Evolutionary conservation across 2,329 filamentous ascomycete species (phyloP), one percentile per base, ranked within the genome.

Genomic region (Fusarium mexicanum): DNA sequence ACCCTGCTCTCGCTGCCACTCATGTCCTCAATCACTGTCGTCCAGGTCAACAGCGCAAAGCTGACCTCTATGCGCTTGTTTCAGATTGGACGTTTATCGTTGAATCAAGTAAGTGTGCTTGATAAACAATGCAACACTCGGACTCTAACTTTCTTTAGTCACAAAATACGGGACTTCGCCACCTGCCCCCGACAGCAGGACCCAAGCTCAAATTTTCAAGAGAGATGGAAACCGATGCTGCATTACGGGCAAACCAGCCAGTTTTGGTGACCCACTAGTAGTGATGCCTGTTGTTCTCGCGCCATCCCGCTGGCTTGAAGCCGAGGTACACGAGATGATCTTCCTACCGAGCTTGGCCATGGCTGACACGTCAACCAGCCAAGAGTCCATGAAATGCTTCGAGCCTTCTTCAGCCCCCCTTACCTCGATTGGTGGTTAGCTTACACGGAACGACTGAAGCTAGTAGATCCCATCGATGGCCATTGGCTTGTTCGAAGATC

Each of bases 31-130:
- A 1, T 0, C 2, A 22, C 7, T 38, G 33, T 5, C 14, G 0
- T 22, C 17, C 3, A 0, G 13, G n/a, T 5, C n/a, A 37, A 24
- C 2, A 22, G 0, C 14, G 24, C 0, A 2, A 22, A 18, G 8
- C 10, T 22, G 24, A 38, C 0, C n/a, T 38, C 5, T 3, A 0
- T 17, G 10, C 18, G 7, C 50, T 54, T 12, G 2, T 38, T 22
- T 37, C 33, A 7, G 18, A 54, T 12, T 54, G 35, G 50, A 22
- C 7, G 0, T 38, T 22, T 3, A 29, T 54, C 18, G 1, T 54
- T 6, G 50, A 53, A 2, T 38, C 50, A 1, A 26, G 33, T 26
- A 2, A 17, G 13, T 6, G 6, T 26, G 6, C 26, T 6, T 26
- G 26, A 6, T 26, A 6, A 26, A 6, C 26, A 7, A 26, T 26